Base-by-base conservation (phyloP, 768 basidiomycete genomes). In the Lanmaoa pseudosensibilis region DNA sequence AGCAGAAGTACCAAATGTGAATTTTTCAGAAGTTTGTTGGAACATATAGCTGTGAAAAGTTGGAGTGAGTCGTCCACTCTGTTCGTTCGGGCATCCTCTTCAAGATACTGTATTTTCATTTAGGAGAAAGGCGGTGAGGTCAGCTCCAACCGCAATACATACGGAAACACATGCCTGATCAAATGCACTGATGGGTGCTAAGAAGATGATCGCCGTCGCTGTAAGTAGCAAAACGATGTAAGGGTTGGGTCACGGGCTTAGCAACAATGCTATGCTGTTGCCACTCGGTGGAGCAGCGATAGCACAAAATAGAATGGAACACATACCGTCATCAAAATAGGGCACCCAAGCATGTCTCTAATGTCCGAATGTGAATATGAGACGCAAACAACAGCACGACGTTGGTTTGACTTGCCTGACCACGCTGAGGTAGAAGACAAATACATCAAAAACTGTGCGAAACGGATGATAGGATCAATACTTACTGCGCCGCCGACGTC, bases 171-270 rank as follows among this genome's bases (percentile, higher is more conserved):
- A 59, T 65, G 85, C 88, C 82, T 92, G 90, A 77, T 93, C 90
- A 68, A 90, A 93, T 39, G 91, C 91, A 64, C 88, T 89, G 59
- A 93, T 86, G 39, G 91, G 91, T 49, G 89, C 91, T 48, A 93
- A 75, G 71, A 93, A 93, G 70, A 93, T 92, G 66, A 93, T 86
- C 33, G 91, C 90, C 43, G 87, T 86, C 5, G 88, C 89, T 91
- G 65, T 46, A 34, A 55, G 55, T 10, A 47, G 37, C 1, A 49
- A 51, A 56, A 61, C 32, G 8, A 23, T 21, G 50, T 55, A 46
- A 64, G 54, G 19, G 16, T 41, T 47, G 54, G 39, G 55, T 56
- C 27, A 62, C 6, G 50, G 52, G 59, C 12, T 54, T 52, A 21
- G 48, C 54, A n/a, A 59, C 52, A 7, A 56, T 55, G 65, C 59